A percentile compares a stretch with the other conserved stretches of the same genome.
phyloP scores from a whole-genome alignment of 2,329 filamentous ascomycete species.

The Diaporthe vexans region DNA sequence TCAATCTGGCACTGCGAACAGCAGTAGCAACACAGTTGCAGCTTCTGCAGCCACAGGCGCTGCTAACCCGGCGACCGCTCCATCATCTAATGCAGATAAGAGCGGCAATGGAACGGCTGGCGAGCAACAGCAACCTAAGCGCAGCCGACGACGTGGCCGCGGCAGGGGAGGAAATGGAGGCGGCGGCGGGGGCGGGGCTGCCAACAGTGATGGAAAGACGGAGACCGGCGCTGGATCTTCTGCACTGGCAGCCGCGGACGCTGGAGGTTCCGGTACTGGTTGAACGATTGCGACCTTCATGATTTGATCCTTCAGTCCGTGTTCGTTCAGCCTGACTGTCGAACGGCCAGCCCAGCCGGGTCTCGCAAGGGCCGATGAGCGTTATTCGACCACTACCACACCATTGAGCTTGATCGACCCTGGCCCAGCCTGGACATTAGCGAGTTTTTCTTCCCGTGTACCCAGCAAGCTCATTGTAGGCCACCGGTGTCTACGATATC shows the following conservation, averaged over 20 bases:
- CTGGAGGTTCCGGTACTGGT: constrained; percentile 28
- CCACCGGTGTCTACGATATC: constrained; percentile 2
- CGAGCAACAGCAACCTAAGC: constrained; percentile 41
- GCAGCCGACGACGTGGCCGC: constrained; percentile 41
- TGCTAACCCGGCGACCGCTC: constrained; percentile 12
- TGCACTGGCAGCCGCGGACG: constrained; percentile 10
- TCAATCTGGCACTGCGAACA: constrained; percentile 2
- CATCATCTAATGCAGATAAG: constrained; percentile 35
- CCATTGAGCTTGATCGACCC: neutral
- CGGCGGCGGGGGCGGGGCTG: constrained; percentile 8
- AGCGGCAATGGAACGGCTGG: constrained; percentile 20
- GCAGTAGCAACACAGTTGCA: constrained; percentile 2
- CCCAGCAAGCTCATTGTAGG: neutral
- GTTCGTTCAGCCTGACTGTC: neutral
- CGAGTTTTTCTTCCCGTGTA: neutral
- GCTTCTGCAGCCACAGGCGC: constrained; percentile 13
- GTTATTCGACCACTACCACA: neutral
- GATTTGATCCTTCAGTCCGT: neutral
- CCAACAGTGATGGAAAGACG: constrained; percentile 31
- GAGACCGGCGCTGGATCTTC: constrained; percentile 28
- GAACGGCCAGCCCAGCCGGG: neutral
- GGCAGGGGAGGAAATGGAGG: constrained; percentile 40
- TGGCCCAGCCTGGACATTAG: neutral
- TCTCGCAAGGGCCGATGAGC: neutral
- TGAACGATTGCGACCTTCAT: constrained; percentile 20